Base-by-base conservation (phyloP, 371 early-diverging fungal species). In the Rhizopus arrhizus region DNA sequence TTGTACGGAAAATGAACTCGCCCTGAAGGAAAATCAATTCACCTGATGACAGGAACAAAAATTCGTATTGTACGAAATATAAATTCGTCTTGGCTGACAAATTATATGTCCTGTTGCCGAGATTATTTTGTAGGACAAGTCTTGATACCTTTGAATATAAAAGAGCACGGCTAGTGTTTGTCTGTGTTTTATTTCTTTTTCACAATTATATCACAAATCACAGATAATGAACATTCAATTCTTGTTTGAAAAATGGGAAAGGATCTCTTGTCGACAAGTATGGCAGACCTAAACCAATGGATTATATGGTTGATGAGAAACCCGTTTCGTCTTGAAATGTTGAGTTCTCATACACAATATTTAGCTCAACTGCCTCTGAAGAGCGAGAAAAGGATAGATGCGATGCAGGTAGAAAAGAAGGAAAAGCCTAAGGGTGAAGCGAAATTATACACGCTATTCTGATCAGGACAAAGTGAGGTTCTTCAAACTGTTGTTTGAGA, bases 401-500 rank as follows among this genome's bases (percentile, higher is more conserved):
- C 36, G 2, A 36, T 36, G 36, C 2, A 36, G 36, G 36, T 36
- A 36, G 0, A 36, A 53, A 13, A 32, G 8, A 29, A 36, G 36
- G n/a, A 2, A 42, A 55, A 42, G 28, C 42, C 42, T 42, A 12
- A 43, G 1, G 22, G 8, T 10, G 22, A 61, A 48, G 35, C 47
- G 54, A 12, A 60, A 36, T 53, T 65, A 56, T 61, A 16, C 36
- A 2, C 49, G 47, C 5, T 61, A 61, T 46, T 38, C 66, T 0
- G 50, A 53, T 48, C 61, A 61, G 58, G 49, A 56, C 41, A 42
- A 56, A 16, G 46, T 49, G 41, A 42, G 36, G n/a, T 51, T 62
- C 43, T 56, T 56, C 31, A 32, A 62, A 4, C 45, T 56, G 38
- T 40, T 47, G 55, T 47, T 61, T 61, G 61, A 61, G 13, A 61